Percentiles rank a stretch among this genome's conserved stretches.
Conservation (phyloP, 129 eudicot genomes). For the Kitagawia praeruptora region DNA sequence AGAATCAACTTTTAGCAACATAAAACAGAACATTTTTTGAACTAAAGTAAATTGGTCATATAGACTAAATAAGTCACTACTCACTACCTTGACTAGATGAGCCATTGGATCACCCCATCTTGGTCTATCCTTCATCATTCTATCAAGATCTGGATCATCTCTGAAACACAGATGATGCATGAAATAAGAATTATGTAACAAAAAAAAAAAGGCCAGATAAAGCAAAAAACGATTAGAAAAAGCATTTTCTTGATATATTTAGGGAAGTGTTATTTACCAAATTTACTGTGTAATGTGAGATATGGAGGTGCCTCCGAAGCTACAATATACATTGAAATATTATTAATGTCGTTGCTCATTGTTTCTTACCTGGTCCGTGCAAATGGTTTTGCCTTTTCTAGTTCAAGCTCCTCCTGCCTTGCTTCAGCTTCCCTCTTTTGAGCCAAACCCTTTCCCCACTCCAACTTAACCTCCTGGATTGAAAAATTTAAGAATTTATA, state of each 20-base stretch:
- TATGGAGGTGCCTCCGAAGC: neutral
- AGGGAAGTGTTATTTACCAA: neutral
- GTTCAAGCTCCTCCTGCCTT: constrained; percentile 59
- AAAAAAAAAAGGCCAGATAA: neutral
- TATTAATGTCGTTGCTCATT: neutral
- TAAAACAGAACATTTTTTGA: neutral
- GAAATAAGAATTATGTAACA: constrained; percentile 2
- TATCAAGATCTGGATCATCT: constrained; percentile 88
- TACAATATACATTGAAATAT: neutral
- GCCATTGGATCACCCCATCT: constrained; percentile 99
- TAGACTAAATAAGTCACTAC: neutral
- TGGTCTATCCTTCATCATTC: constrained; percentile 63
- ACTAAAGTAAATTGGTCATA: neutral
- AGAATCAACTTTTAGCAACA: constrained; percentile 3
- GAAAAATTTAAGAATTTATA: constrained; percentile 4
- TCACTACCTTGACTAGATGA: constrained; percentile 67
- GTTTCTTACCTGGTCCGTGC: constrained; percentile 75
- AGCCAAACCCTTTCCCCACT: constrained; percentile 99
- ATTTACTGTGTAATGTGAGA: neutral
- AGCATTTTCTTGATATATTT: neutral
- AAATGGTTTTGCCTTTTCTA: constrained; percentile 84
- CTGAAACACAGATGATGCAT: constrained; percentile 25
- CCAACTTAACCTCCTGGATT: constrained; percentile 69
- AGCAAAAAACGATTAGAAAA: neutral
- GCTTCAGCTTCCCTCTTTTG: constrained; percentile 93